These are phyloP conservation scores for Umbellularia californica DNA, from an alignment of 164 flowering plant genomes.

Conservation along the genomic window DNA sequence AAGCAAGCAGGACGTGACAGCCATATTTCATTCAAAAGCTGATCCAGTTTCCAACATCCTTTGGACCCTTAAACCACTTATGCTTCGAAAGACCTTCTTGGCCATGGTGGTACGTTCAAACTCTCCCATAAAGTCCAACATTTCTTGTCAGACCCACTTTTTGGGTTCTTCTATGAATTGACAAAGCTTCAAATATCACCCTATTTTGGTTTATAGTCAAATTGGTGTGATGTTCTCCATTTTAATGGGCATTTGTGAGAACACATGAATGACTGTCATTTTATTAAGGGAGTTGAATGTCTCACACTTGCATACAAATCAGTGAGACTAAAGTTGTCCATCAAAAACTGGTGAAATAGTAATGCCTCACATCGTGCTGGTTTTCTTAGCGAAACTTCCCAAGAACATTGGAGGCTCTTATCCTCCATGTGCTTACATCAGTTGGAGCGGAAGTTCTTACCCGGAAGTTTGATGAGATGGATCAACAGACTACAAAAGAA, in stretches of 20 bases:
- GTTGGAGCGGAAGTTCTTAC: constrained; percentile 89
- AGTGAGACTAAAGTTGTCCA: background rate
- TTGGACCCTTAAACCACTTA: constrained; percentile 52
- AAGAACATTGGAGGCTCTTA: constrained; percentile 81
- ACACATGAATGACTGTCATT: background rate
- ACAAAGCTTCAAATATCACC: too few relatives aligned
- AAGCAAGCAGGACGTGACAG: constrained; percentile 16
- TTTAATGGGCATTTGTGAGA: background rate
- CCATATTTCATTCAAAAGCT: constrained; percentile 40
- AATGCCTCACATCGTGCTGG: background rate
- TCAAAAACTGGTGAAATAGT: background rate
- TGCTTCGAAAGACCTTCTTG: constrained; percentile 51
- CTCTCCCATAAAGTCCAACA: background rate
- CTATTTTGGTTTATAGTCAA: too few relatives aligned
- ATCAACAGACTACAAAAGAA: constrained; percentile 46
- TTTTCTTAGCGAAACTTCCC: constrained; percentile 75
- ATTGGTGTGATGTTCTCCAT: background rate
- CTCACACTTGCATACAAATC: background rate
- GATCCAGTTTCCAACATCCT: constrained; percentile 71
- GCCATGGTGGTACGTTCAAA: constrained; percentile 72
- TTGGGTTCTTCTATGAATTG: too few relatives aligned
- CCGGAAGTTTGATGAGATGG: constrained; percentile 88
- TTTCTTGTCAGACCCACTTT: background rate
- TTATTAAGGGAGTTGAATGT: background rate
- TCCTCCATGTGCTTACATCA: constrained; percentile 85